Evolutionary conservation across 2,329 filamentous ascomycete species (phyloP).

Genomic region (Calonectria pseudoturangicola): DNA sequence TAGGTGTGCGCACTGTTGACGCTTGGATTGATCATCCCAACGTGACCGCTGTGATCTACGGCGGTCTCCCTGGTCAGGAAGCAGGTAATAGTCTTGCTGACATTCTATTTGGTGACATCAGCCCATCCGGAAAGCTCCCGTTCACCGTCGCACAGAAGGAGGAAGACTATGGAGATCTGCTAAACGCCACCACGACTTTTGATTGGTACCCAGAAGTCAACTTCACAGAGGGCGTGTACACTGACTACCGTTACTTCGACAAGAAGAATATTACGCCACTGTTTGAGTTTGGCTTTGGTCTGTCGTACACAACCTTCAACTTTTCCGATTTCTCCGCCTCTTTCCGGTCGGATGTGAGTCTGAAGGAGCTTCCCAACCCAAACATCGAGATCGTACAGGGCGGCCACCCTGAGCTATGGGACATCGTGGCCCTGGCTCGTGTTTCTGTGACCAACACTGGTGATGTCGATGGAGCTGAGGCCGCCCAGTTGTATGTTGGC

Average conservation of each 20-base stretch:
- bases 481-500: conserved; percentile 86
- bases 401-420: conserved; percentile 79
- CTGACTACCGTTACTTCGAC: conserved; percentile 83
- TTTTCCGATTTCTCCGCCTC: conserved; percentile 82
- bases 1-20: conserved; percentile 75
- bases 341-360: conserved; percentile 77
- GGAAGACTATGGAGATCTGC: conserved; percentile 76
- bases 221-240: conserved; percentile 87
- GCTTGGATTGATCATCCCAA: conserved; percentile 86
- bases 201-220: conserved; percentile 80
- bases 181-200: conserved; percentile 82
- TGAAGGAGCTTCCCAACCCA: conserved; percentile 74
- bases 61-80: conserved; percentile 88
- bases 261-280: conserved; percentile 69
- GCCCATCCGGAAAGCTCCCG: conserved; percentile 76
- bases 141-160: conserved; percentile 20
- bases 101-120: conserved; percentile 87
- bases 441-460: conserved; percentile 85
- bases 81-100: conserved; percentile 87
- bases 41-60: conserved; percentile 89
- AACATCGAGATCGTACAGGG: conserved; percentile 72
- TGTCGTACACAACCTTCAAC: conserved; percentile 87
- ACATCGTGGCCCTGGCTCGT: conserved; percentile 80
- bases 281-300: conserved; percentile 88
- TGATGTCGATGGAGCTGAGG: conserved; percentile 77